Percentiles rank a stretch among this genome's conserved stretches.
phyloP scores from a whole-genome alignment of 148 eudicot species.

The Nyssa sinensis region DNA sequence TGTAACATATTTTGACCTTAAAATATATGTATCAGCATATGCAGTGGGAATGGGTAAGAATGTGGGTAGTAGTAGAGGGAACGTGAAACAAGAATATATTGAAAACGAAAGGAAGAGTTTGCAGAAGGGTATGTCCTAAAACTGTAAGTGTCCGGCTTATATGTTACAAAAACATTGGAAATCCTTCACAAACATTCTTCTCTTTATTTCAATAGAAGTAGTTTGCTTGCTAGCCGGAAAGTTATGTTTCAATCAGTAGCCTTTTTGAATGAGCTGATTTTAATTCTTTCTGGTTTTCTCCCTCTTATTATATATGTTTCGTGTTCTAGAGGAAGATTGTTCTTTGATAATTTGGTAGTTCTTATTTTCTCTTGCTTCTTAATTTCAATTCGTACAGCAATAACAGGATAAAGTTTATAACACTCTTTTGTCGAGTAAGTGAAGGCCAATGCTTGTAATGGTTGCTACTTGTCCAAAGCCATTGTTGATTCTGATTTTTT shows the following conservation, averaged over 20 bases:
- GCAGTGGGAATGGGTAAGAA: background rate
- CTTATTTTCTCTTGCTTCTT: too few species aligned
- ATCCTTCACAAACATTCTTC: background rate
- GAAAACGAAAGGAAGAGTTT: background rate
- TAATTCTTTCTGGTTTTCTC: too few species aligned
- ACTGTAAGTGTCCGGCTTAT: background rate
- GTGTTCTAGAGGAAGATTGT: too few species aligned
- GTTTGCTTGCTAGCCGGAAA: background rate
- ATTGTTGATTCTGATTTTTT: too few species aligned
- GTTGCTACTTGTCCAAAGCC: too few species aligned
- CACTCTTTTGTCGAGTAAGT: too few species aligned
- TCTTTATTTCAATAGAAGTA: background rate
- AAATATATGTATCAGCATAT: background rate
- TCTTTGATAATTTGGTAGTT: too few species aligned
- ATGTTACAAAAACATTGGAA: background rate
- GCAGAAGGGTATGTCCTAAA: background rate
- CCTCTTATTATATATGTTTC: too few species aligned
- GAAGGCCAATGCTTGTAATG: too few species aligned
- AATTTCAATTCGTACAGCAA: too few species aligned
- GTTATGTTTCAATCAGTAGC: background rate
- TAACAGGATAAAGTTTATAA: too few species aligned
- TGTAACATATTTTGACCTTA: background rate
- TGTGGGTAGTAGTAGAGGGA: background rate
- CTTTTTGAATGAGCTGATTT: background rate
- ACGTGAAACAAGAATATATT: too few species aligned